phyloP scores from a whole-genome alignment of 1,284 basidiomycete species.

The Ustilago esculenta region DNA sequence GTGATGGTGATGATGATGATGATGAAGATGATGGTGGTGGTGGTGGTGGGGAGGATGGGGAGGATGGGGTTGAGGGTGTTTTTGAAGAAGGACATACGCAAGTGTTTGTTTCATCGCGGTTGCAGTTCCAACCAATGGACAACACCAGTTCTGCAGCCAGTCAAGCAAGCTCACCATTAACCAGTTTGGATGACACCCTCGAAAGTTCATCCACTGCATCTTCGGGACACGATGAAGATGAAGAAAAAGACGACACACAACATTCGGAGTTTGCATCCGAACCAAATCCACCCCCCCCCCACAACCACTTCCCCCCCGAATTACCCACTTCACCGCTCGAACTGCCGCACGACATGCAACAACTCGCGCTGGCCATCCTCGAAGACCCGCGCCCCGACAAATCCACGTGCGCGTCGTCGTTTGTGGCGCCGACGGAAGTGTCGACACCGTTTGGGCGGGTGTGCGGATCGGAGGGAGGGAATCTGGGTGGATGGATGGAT shows the following conservation, averaged over 20 bases:
- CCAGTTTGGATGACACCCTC: conserved; percentile 5
- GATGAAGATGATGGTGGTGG: conserved; percentile 2
- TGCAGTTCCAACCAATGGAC: neutral
- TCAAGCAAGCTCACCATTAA: conserved; percentile 19
- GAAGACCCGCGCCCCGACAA: too few relatives aligned
- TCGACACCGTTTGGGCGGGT: too few relatives aligned
- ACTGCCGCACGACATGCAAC: conserved; percentile 31
- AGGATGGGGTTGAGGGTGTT: neutral
- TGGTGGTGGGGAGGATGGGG: neutral
- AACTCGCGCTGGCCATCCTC: conserved; percentile 22
- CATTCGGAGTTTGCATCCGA: too few relatives aligned
- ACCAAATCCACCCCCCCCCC: too few relatives aligned
- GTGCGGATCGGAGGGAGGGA: too few relatives aligned
- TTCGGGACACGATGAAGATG: too few relatives aligned
- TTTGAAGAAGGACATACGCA: conserved; percentile 33
- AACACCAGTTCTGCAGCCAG: conserved; percentile 1
- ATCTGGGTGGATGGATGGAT: too few relatives aligned
- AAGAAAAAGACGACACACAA: conserved; percentile 3
- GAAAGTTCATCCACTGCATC: conserved; percentile 10
- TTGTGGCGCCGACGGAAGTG: too few relatives aligned
- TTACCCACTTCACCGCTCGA: neutral
- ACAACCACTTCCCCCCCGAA: too few relatives aligned
- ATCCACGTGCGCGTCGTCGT: too few relatives aligned
- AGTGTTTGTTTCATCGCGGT: conserved; percentile 10
- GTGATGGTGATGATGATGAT: neutral